Conservation (phyloP, 495 filamentous ascomycete species). For the Saxophila tyrrhenica region DNA sequence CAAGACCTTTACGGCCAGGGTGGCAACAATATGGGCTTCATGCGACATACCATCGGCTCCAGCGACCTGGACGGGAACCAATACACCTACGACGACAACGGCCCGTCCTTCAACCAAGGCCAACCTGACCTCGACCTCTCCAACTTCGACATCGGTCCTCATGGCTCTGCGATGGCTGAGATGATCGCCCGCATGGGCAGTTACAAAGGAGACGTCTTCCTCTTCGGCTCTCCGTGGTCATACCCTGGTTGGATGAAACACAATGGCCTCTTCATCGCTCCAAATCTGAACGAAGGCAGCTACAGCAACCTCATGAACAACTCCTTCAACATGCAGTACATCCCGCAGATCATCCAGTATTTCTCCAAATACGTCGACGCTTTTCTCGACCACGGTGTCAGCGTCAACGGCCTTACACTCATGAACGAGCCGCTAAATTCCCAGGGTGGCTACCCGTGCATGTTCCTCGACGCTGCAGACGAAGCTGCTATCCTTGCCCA, state of each 20-base stretch:
- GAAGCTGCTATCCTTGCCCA: slow-evolving; percentile 39
- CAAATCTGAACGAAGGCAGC: neutral
- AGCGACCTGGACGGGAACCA: slow-evolving; percentile 40
- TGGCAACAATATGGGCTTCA: slow-evolving; percentile 39
- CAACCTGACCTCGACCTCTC: slow-evolving; percentile 16
- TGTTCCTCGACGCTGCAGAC: slow-evolving; percentile 39
- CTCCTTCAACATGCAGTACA: slow-evolving; percentile 35
- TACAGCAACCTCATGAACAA: slow-evolving; percentile 7
- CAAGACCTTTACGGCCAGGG: slow-evolving; percentile 36
- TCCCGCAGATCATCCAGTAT: slow-evolving; percentile 39
- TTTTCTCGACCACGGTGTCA: slow-evolving; percentile 33
- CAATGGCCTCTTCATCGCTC: slow-evolving; percentile 31
- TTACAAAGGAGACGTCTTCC: slow-evolving; percentile 27
- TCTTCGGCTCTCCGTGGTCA: slow-evolving; percentile 44
- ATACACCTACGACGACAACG: slow-evolving; percentile 44
- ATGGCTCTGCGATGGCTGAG: slow-evolving; percentile 42
- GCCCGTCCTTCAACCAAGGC: slow-evolving; percentile 13
- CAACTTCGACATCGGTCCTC: slow-evolving; percentile 38
- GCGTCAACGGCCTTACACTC: slow-evolving; percentile 43
- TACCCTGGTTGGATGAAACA: slow-evolving; percentile 51
- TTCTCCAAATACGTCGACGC: slow-evolving; percentile 48
- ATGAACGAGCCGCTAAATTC: slow-evolving; percentile 49
- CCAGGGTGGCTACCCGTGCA: slow-evolving; percentile 40
- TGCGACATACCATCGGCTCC: slow-evolving; percentile 45
- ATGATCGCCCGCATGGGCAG: slow-evolving; percentile 34